Percentiles rank a stretch among this genome's conserved stretches.
These are phyloP conservation scores for Melocanna baccifera DNA, from an alignment of 176 grass and related monocot species.

Conservation along the genomic window DNA sequence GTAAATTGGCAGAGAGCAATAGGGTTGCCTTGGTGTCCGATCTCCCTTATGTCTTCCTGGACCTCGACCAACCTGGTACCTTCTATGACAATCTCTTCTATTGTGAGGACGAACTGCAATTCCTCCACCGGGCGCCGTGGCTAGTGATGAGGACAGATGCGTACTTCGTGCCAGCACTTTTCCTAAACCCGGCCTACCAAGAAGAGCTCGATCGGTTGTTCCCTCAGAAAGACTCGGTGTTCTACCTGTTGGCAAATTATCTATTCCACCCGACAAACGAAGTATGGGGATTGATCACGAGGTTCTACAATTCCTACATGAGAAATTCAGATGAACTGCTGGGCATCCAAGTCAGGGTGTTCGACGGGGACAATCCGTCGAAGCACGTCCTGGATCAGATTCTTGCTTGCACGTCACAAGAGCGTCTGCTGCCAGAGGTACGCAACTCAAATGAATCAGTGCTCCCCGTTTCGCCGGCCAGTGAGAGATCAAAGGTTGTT, in stretches of 20 bases:
- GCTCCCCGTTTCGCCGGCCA: no score
- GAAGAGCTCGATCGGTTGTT: conserved; percentile 53
- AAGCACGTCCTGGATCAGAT: conserved; percentile 42
- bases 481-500: no score
- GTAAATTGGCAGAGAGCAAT: conserved; percentile 21
- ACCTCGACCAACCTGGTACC: conserved; percentile 31
- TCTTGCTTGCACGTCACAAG: conserved; percentile 37
- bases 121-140: conserved; percentile 53
- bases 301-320: conserved; percentile 55
- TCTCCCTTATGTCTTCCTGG: conserved; percentile 41
- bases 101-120: conserved; percentile 44
- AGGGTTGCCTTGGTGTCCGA: background rate
- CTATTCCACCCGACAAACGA: conserved; percentile 59
- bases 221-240: conserved; percentile 49
- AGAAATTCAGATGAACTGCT: conserved; percentile 21
- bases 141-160: conserved; percentile 57
- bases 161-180: conserved; percentile 58
- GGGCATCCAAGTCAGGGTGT: conserved; percentile 59
- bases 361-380: conserved; percentile 46
- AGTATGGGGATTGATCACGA: conserved; percentile 58
- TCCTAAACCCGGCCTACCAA: conserved; percentile 47
- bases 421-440: background rate
- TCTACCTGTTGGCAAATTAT: conserved; percentile 53
- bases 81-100: conserved; percentile 56
- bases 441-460: no score